Conservation (phyloP, 164 flowering plant genomes). For the Aristolochia californica region DNA sequence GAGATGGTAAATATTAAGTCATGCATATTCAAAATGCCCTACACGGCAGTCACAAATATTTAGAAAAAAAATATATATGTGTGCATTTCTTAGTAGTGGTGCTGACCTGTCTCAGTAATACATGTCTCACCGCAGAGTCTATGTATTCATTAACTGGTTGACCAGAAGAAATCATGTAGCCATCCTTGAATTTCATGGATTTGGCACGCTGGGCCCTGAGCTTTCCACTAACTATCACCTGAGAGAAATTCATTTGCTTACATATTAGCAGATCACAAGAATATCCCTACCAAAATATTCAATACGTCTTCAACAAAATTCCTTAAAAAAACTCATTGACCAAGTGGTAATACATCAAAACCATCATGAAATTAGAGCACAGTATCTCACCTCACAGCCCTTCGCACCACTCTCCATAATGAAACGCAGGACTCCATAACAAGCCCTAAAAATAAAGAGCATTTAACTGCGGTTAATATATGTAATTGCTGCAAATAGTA, state of each 20-base stretch:
- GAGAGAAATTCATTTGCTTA: neutral
- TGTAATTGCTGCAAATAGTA: too few relatives aligned
- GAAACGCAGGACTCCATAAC: slow-evolving; percentile 33
- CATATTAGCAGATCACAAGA: neutral
- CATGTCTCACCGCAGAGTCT: slow-evolving; percentile 24
- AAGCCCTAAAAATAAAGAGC: slow-evolving; percentile 16
- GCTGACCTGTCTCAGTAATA: slow-evolving; percentile 21
- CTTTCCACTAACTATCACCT: slow-evolving; percentile 29
- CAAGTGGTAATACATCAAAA: too few relatives aligned
- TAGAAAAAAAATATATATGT: too few relatives aligned
- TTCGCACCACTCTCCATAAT: slow-evolving; percentile 35
- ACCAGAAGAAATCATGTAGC: slow-evolving; percentile 27
- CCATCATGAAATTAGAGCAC: too few relatives aligned
- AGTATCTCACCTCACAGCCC: slow-evolving; percentile 22
- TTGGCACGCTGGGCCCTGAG: slow-evolving; percentile 24
- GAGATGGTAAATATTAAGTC: too few relatives aligned
- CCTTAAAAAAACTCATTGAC: neutral
- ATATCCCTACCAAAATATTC: neutral
- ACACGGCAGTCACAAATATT: too few relatives aligned
- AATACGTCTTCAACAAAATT: neutral
- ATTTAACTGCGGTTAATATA: too few relatives aligned
- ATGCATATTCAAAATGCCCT: too few relatives aligned
- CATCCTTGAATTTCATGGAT: slow-evolving; percentile 28
- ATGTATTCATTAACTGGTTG: slow-evolving; percentile 27
- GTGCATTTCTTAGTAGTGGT: neutral